Base-by-base conservation (phyloP, 2,329 filamentous ascomycete genomes). In the Seiridium cupressi region DNA sequence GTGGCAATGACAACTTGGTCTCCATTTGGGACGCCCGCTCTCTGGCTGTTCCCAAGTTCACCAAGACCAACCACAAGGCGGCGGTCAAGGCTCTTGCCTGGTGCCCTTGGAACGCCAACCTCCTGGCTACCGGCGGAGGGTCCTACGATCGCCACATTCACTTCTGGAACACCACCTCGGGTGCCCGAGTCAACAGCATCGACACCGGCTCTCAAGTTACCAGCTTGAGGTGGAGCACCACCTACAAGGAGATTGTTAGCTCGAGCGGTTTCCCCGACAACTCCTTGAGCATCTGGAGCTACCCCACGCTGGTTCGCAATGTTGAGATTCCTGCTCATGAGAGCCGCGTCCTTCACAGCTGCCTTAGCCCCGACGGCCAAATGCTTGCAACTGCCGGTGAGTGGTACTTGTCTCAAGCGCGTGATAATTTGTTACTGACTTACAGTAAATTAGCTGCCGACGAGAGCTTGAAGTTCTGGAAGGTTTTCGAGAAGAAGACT, bases 131-230 rank as follows among this genome's bases (percentile, higher is more conserved):
- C 48, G 95, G 95, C 60, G 95, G 95, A 72, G 95, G 95, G 68
- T 96, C 92, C 48, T 96, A 97, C 77, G 95, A 99, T 75, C 91
- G 93, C 68, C 91, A 97, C 79, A 99, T 99, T 77, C 95, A 99
- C 83, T 99, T 99, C 86, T 99, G 95, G 95, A 99, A 99, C 85
- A 96, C 93, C 51, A 98, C 95, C 31, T 97, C 94, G 4, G 95
- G 95, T 62, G 94, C 95, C 57, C 91, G 95, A 69, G 93, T 96
- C 80, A 99, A 99, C 88, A 96, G 92, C 84, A 98, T 99, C 76
- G 93, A 98, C 76, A 98, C 95, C 46, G 95, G 95, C 62, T 97
- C 93, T 51, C 95, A 99, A 77, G 96, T 99, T 60, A 99, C 95
- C 67, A 95, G 91, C 69, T 86, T 99, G 60, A 89, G 93, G 70